Percentiles rank a stretch among this genome's conserved stretches.
These are phyloP conservation scores for Cicer bijugum DNA, from an alignment of 306 rosid species.

Conservation along the genomic window DNA sequence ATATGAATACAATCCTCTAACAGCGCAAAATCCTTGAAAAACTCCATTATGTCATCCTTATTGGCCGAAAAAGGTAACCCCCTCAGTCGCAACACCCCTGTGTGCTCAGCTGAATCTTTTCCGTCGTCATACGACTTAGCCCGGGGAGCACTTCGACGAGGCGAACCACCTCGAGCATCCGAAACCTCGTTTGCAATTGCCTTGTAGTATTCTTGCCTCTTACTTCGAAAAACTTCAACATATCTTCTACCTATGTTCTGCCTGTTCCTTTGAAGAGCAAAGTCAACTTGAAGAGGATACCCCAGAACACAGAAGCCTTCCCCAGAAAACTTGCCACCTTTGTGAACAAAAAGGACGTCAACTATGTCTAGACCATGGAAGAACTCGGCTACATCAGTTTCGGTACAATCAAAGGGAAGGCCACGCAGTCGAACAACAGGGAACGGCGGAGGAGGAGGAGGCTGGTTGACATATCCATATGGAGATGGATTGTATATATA, in stretches of 20 bases:
- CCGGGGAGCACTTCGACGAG: constrained; percentile 67
- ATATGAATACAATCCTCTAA: constrained; percentile 67
- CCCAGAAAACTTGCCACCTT: constrained; percentile 79
- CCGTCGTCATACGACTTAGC: constrained; percentile 78
- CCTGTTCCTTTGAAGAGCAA: constrained; percentile 86
- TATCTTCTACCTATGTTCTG: constrained; percentile 93
- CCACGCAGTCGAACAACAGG: constrained; percentile 92
- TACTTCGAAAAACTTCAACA: constrained; percentile 91
- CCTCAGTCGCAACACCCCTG: constrained; percentile 81
- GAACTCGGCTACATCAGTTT: constrained; percentile 91
- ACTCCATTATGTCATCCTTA: constrained; percentile 82
- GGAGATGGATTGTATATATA: constrained; percentile 79
- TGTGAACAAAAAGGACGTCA: constrained; percentile 88
- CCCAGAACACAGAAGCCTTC: constrained; percentile 93
- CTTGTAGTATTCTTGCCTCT: constrained; percentile 95
- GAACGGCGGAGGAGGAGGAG: constrained; percentile 87
- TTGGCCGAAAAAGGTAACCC: constrained; percentile 90
- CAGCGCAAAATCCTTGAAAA: constrained; percentile 70
- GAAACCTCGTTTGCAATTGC: constrained; percentile 84
- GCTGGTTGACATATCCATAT: constrained; percentile 76
- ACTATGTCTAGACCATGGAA: constrained; percentile 89
- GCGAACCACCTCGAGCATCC: constrained; percentile 75
- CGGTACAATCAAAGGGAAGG: constrained; percentile 89
- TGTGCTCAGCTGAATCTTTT: constrained; percentile 85
- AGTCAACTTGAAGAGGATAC: constrained; percentile 93